Evolutionary conservation across 306 rosid genomes (phyloP).

Genomic region (Trifolium subterraneum): DNA sequence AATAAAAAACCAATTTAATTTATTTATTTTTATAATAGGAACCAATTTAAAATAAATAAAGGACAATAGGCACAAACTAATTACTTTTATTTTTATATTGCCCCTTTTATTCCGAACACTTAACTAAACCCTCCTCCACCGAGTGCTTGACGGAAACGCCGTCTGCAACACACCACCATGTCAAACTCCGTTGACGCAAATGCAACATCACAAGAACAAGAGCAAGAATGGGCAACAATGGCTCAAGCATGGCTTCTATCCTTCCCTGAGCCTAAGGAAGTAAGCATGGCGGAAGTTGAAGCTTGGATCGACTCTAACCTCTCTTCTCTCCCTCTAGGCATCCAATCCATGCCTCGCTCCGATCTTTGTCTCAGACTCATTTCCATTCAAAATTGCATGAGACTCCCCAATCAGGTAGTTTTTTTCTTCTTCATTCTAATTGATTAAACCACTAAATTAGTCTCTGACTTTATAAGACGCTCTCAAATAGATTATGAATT

Average conservation of each 20-base stretch:
- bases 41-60: too few relatives aligned
- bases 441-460: too few relatives aligned
- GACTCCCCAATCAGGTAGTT: slow-evolving; percentile 52
- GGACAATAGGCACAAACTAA: too few relatives aligned
- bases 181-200: slow-evolving; percentile 48
- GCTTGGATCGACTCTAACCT: slow-evolving; percentile 86
- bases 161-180: slow-evolving; percentile 46
- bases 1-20: too few relatives aligned
- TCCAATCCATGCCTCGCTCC: slow-evolving; percentile 86
- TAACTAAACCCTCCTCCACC: slow-evolving; percentile 20
- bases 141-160: slow-evolving; percentile 2
- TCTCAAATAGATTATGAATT: too few relatives aligned
- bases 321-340: slow-evolving; percentile 70
- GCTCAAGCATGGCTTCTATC: slow-evolving; percentile 93
- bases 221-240: slow-evolving; percentile 90
- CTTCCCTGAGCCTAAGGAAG: slow-evolving; percentile 82
- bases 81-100: neutral
- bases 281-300: slow-evolving; percentile 81
- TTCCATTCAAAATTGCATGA: slow-evolving; percentile 80
- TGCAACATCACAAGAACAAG: slow-evolving; percentile 30
- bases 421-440: neutral
- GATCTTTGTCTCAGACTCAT: slow-evolving; percentile 82
- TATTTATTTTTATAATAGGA: too few relatives aligned
- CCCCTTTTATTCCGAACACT: neutral
- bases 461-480: too few relatives aligned